Conservation (phyloP, 2,329 filamentous ascomycete species). For the Penicillium frequentans region DNA sequence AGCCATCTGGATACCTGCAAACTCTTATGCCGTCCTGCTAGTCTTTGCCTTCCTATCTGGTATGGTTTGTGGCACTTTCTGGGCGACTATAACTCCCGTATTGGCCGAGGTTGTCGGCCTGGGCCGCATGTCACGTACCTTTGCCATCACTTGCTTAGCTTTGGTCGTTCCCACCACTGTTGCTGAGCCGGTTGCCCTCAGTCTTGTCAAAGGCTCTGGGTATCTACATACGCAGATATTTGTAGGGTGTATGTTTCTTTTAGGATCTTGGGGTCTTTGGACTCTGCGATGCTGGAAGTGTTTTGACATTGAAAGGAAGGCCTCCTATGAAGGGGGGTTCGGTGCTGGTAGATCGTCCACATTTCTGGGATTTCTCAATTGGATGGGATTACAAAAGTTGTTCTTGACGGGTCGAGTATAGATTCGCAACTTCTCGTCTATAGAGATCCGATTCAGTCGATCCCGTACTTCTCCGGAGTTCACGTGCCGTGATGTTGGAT, state of each 20-base stretch:
- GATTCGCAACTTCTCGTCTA: not conserved
- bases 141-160: conserved; percentile 3
- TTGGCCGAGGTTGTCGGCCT: conserved; percentile 8
- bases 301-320: not conserved
- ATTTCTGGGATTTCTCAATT: not conserved
- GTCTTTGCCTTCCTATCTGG: conserved; percentile 8
- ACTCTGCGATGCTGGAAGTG: not conserved
- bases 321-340: not conserved
- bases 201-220: not conserved
- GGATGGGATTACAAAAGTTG: not conserved
- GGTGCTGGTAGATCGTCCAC: not conserved
- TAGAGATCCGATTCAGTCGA: not conserved
- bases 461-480: not conserved
- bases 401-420: not conserved
- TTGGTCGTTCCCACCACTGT: conserved; percentile 2
- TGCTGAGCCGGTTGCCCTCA: conserved; percentile 7
- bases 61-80: conserved; percentile 3
- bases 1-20: conserved; percentile 5
- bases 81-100: conserved; percentile 3
- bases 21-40: not conserved
- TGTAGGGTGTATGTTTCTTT: conserved; percentile 52
- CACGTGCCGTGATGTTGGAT: too few species aligned
- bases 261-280: not conserved
- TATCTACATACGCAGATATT: conserved; percentile 46
- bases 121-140: not conserved